These are phyloP conservation scores for Lasiodiplodia theobromae DNA, from an alignment of 2,329 filamentous ascomycete genomes.

Conservation along the genomic window DNA sequence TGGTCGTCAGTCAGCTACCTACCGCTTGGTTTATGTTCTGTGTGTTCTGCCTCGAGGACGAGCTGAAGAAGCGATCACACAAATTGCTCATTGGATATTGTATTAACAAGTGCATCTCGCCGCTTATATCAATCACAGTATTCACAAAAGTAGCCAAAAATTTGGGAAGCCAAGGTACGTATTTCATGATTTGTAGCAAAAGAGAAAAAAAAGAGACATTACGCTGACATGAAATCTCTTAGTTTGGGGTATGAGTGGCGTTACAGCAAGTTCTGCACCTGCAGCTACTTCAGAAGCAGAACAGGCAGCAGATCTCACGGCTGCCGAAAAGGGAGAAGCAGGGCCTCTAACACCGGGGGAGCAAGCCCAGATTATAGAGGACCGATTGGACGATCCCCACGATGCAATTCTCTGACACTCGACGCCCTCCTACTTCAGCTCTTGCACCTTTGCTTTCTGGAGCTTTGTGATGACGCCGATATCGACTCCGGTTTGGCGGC, in stretches of 20 bases:
- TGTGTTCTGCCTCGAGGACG: constrained; percentile 31
- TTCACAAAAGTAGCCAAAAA: constrained; percentile 37
- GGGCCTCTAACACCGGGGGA: background rate
- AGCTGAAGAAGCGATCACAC: constrained; percentile 32
- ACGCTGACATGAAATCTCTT: background rate
- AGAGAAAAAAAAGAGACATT: background rate
- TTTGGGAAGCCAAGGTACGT: constrained; percentile 34
- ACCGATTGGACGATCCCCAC: background rate
- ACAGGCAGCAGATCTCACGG: constrained; percentile 14
- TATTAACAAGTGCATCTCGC: constrained; percentile 35
- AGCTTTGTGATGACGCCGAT: constrained; percentile 49
- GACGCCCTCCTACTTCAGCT: background rate
- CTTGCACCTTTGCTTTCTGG: constrained; percentile 44
- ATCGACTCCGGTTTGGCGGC: constrained; percentile 54
- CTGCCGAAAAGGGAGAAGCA: constrained; percentile 6
- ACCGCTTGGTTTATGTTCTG: constrained; percentile 36
- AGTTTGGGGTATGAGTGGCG: constrained; percentile 28
- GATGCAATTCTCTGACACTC: constrained; percentile 5
- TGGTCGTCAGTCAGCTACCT: constrained; percentile 34
- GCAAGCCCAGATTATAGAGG: background rate
- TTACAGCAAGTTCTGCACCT: constrained; percentile 23
- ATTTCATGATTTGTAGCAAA: background rate
- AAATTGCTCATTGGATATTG: constrained; percentile 35
- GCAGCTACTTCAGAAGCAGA: constrained; percentile 21
- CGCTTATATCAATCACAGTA: constrained; percentile 34